Evolutionary conservation across 352 stramenopile genomes (phyloP), one percentile per base, ranked within the genome.

Genomic region (Pythium utonaiense): DNA sequence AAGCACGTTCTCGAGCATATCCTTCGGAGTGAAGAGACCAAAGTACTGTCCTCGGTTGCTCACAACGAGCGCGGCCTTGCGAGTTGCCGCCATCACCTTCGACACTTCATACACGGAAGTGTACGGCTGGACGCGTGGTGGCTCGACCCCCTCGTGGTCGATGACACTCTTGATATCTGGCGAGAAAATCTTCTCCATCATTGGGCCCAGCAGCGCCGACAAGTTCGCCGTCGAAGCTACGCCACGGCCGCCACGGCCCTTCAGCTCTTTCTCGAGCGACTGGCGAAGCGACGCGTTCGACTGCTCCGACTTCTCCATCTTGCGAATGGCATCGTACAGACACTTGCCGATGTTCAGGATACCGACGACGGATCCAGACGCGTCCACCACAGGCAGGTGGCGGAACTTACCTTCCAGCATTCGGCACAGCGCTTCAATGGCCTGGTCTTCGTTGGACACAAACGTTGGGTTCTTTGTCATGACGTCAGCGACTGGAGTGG

Each of bases 301-400:
- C 41, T 86, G 65, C 56, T 92, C 82, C n/a, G 81, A 84, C 61
- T 94, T 93, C 66, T 99, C 97, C 67, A 99, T 96, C 65, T 98
- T 98, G 6, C 80, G 81, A 54, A 99, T 99, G 3, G 96, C 97
- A 77, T 99, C 96, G 78, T 99, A 98, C 58, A 99, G 61, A 62
- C 97, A 99, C 71, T 99, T 98, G 12, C 93, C 96, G 74, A 99
- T 99, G 75, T 98, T 97, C 21, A 99, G 70, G 40, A 99, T 88
- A 12, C 97, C 97, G 6, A 98, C 92, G 6, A 99, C 93, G 1
- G 81, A 84, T 0, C 86, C 88, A 21, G 78, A 71, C 47, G 74
- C 80, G 49, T 95, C 85, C 1, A 95, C 79, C 12, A 96, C 88
- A 10, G 88, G 88, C 41, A 95, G 59, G 51, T 96, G 87, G 30